Evolutionary conservation across 1,284 basidiomycete genomes (phyloP).

Genomic region (Boletus mariae): DNA sequence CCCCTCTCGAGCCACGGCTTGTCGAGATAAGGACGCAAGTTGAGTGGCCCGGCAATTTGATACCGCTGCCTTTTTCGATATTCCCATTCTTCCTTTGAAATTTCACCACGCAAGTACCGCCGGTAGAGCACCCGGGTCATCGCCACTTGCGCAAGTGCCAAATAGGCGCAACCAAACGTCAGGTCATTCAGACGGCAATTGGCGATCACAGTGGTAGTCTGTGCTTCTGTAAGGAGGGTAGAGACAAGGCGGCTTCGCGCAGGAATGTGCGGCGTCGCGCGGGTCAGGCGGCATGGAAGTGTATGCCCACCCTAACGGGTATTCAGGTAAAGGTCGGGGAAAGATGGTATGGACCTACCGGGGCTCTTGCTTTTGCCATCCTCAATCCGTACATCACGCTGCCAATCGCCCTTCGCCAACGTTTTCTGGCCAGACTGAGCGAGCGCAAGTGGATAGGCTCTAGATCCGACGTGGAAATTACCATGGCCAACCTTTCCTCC

Average conservation of each 20-base stretch:
- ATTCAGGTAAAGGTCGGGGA: neutral
- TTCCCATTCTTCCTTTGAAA: too few relatives aligned
- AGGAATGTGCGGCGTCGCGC: slow-evolving; percentile 35
- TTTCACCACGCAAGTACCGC: too few relatives aligned
- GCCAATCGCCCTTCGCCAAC: slow-evolving; percentile 50
- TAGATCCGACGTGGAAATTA: slow-evolving; percentile 36
- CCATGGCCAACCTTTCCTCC: slow-evolving; percentile 15
- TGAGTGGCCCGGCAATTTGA: too few relatives aligned
- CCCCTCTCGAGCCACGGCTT: too few relatives aligned
- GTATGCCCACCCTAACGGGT: slow-evolving; percentile 39
- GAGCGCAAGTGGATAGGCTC: slow-evolving; percentile 11
- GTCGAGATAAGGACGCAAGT: too few relatives aligned
- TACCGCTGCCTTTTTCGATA: too few relatives aligned
- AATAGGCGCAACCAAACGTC: neutral
- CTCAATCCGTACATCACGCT: slow-evolving; percentile 37
- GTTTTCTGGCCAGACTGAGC: slow-evolving; percentile 34
- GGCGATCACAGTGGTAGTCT: neutral
- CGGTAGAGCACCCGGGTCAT: slow-evolving; percentile 1
- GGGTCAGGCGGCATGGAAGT: slow-evolving; percentile 25
- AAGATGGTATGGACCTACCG: slow-evolving; percentile 15
- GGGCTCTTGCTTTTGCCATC: slow-evolving; percentile 32
- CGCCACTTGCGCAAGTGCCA: neutral
- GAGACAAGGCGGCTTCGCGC: slow-evolving; percentile 32
- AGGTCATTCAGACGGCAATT: neutral
- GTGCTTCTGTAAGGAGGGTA: slow-evolving; percentile 23